These are phyloP conservation scores for Cystobasidium tubakii DNA, from an alignment of 768 basidiomycete genomes.

Conservation along the genomic window DNA sequence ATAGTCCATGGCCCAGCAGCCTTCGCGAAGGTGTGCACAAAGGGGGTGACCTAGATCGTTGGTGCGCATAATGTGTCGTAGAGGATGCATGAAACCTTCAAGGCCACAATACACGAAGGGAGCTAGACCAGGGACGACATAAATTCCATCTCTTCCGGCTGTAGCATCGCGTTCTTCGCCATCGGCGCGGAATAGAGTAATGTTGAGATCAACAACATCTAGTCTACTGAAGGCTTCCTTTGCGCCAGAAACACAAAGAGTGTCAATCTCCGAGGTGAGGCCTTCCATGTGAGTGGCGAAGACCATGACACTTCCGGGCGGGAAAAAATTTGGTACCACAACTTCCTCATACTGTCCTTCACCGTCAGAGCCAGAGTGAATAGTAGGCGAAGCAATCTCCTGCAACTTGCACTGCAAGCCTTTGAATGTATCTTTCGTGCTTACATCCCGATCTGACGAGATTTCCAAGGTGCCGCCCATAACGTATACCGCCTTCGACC, in stretches of 20 bases:
- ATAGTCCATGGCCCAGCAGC: conserved; percentile 90
- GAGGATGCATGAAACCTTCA: conserved; percentile 92
- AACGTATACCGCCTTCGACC: conserved; percentile 72
- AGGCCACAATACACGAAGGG: conserved; percentile 83
- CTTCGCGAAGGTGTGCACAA: conserved; percentile 77
- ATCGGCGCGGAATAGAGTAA: conserved; percentile 75
- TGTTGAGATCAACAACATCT: conserved; percentile 80
- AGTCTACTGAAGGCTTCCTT: conserved; percentile 67
- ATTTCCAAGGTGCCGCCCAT: conserved; percentile 71
- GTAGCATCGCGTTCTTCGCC: conserved; percentile 80
- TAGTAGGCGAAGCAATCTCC: conserved; percentile 59
- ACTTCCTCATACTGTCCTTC: conserved; percentile 73
- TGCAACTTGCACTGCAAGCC: conserved; percentile 68
- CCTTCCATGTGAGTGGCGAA: conserved; percentile 80
- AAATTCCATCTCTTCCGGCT: conserved; percentile 67
- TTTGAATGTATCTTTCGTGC: conserved; percentile 57
- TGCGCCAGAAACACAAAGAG: conserved; percentile 65
- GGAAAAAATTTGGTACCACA: conserved; percentile 76
- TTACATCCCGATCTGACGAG: conserved; percentile 55
- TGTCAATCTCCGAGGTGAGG: conserved; percentile 65
- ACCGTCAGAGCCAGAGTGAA: conserved; percentile 60
- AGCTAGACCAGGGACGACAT: conserved; percentile 70
- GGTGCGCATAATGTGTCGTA: conserved; percentile 72
- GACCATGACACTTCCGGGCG: conserved; percentile 90
- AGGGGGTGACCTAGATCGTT: conserved; percentile 93